Percentiles rank a stretch among this genome's conserved stretches.
Conservation (phyloP, 768 basidiomycete genomes). For the Sistotremastrum suecicum region DNA sequence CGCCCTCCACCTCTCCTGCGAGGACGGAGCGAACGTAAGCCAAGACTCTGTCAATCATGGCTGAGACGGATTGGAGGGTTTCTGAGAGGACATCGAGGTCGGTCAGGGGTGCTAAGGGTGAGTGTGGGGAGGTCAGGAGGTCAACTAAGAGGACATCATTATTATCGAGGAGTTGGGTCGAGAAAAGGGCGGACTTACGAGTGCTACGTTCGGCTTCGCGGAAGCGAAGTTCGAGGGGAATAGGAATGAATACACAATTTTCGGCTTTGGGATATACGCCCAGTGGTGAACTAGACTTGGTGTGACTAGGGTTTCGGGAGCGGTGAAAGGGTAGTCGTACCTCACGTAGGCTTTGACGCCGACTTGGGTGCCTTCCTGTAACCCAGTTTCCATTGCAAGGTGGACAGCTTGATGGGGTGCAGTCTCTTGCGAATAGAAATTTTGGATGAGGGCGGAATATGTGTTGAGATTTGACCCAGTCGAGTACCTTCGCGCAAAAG, state of each 20-base stretch:
- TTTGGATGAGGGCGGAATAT: conserved; percentile 93
- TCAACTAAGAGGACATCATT: conserved; percentile 43
- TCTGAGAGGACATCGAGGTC: conserved; percentile 66
- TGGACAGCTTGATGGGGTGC: conserved; percentile 81
- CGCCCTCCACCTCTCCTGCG: conserved; percentile 62
- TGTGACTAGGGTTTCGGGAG: neutral
- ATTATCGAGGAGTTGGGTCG: conserved; percentile 2
- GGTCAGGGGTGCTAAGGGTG: conserved; percentile 24
- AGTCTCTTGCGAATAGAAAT: conserved; percentile 92
- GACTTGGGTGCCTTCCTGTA: conserved; percentile 43
- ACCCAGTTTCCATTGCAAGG: conserved; percentile 78
- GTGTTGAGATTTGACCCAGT: conserved; percentile 85
- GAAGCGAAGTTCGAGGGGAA: conserved; percentile 77
- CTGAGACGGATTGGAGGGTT: conserved; percentile 54
- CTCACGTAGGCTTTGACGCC: conserved; percentile 83
- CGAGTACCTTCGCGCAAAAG: conserved; percentile 55
- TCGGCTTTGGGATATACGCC: conserved; percentile 84
- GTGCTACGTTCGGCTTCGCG: conserved; percentile 76
- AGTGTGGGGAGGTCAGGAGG: conserved; percentile 44
- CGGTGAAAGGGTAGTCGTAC: conserved; percentile 23
- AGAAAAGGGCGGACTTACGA: conserved; percentile 35
- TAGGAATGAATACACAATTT: conserved; percentile 88
- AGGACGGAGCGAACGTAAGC: conserved; percentile 73
- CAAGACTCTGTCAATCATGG: conserved; percentile 77
- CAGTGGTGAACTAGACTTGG: conserved; percentile 54